These are phyloP conservation scores for Huntiella decipiens DNA, from an alignment of 2,329 filamentous ascomycete species.

Conservation along the genomic window DNA sequence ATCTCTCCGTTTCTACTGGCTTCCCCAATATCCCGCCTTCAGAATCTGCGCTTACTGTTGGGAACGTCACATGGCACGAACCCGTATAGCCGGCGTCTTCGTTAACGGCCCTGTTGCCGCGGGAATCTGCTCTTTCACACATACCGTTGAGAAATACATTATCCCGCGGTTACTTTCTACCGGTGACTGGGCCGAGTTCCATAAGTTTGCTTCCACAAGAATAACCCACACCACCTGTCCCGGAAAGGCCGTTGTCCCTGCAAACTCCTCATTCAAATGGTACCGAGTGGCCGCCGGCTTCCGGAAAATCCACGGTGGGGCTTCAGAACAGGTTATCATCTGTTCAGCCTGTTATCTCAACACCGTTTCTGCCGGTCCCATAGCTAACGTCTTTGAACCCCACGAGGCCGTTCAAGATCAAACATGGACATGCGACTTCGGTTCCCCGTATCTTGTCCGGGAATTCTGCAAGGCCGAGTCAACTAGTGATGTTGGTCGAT, in stretches of 20 bases:
- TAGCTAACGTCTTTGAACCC: constrained; percentile 17
- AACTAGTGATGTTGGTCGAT: constrained; percentile 17
- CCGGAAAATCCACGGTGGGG: neutral
- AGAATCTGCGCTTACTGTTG: constrained; percentile 25
- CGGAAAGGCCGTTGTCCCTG: constrained; percentile 13
- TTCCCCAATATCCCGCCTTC: constrained; percentile 16
- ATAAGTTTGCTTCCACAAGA: constrained; percentile 4
- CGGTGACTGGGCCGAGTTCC: neutral
- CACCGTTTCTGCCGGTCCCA: constrained; percentile 15
- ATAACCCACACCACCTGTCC: constrained; percentile 17
- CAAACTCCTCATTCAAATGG: constrained; percentile 12
- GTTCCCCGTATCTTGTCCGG: constrained; percentile 15
- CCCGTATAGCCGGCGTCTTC: constrained; percentile 17
- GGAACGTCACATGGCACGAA: constrained; percentile 19
- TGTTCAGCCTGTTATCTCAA: constrained; percentile 24
- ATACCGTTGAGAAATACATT: no score
- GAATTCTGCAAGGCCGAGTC: constrained; percentile 13
- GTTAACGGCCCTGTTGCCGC: neutral
- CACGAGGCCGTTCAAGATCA: constrained; percentile 15
- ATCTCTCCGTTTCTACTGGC: constrained; percentile 11
- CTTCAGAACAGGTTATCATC: constrained; percentile 18
- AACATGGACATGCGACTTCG: constrained; percentile 19
- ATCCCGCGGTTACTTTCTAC: neutral
- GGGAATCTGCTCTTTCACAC: neutral
- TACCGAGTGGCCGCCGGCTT: constrained; percentile 17